Percentiles rank a stretch among this genome's conserved stretches.
Evolutionary conservation across 2,329 filamentous ascomycete species (phyloP).

Genomic region (Zalaria sp.): DNA sequence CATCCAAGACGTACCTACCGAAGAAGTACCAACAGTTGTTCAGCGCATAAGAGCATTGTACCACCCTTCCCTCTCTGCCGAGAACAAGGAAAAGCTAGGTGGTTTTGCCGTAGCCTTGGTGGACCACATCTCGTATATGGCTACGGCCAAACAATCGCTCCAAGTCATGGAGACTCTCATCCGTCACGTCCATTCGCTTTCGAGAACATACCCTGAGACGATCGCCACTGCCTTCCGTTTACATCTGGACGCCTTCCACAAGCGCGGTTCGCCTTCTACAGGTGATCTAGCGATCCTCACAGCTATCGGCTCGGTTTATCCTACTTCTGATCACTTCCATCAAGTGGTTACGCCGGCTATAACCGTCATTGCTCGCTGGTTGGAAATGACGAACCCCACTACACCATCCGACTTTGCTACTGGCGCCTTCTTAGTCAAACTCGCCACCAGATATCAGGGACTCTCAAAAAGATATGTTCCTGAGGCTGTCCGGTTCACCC

Average conservation of each 20-base stretch:
- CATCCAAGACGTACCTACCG: conserved; percentile 44
- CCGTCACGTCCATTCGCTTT: conserved; percentile 83
- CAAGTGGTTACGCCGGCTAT: conserved; percentile 84
- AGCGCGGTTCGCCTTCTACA: conserved; percentile 38
- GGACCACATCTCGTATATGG: conserved; percentile 48
- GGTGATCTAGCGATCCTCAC: conserved; percentile 76
- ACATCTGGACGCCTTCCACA: conserved; percentile 47
- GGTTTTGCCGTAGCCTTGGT: conserved; percentile 54
- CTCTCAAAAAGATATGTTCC: conserved; percentile 80
- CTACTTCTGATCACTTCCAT: conserved; percentile 95
- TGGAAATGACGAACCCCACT: conserved; percentile 62
- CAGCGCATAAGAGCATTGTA: conserved; percentile 87
- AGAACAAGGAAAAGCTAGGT: conserved; percentile 72
- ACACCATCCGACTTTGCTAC: conserved; percentile 51
- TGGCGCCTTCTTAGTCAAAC: conserved; percentile 65
- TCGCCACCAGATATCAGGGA: conserved; percentile 70
- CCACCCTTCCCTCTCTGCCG: conserved; percentile 69
- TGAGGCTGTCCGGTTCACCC: conserved; percentile 68
- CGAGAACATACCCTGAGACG: conserved; percentile 68
- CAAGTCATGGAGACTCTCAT: conserved; percentile 62
- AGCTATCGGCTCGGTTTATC: conserved; percentile 72
- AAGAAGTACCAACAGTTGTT: conserved; percentile 60
- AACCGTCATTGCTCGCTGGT: conserved; percentile 68
- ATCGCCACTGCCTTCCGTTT: conserved; percentile 65
- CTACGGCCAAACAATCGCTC: conserved; percentile 39